Evolutionary conservation across 805 yeast species (phyloP).

Genomic region (Candida hispaniensis): DNA sequence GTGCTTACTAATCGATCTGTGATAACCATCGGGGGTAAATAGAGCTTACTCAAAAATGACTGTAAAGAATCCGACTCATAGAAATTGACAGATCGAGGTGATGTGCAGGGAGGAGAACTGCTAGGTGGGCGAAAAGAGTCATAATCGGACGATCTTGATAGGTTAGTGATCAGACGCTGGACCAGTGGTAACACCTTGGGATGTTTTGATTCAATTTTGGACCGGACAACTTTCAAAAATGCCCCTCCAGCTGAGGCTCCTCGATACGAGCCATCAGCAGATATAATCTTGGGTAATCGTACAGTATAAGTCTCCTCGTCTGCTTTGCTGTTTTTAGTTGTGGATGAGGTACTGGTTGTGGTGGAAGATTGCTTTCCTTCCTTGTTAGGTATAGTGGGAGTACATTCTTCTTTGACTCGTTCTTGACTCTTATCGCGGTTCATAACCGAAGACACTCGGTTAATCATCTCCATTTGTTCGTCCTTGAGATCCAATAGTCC

Average conservation of each 20-base stretch:
- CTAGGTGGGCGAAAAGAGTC: no score
- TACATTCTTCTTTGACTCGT: no score
- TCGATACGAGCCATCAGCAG: conserved; percentile 26
- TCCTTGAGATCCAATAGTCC: conserved; percentile 55
- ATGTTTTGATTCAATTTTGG: conserved; percentile 23
- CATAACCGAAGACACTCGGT: conserved; percentile 24
- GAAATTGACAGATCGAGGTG: conserved; percentile 12
- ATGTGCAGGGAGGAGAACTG: conserved; percentile 3
- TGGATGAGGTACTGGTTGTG: not conserved
- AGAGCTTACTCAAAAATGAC: conserved; percentile 16
- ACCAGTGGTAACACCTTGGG: conserved; percentile 20
- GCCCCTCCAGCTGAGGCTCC: conserved; percentile 30
- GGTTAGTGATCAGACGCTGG: conserved; percentile 12
- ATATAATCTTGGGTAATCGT: conserved; percentile 23
- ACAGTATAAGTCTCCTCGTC: conserved; percentile 23
- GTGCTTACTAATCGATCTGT: conserved; percentile 57
- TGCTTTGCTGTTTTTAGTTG: no score
- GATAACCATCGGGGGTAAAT: conserved; percentile 43
- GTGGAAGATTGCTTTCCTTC: no score
- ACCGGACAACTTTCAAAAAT: conserved; percentile 25
- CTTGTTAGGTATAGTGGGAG: no score
- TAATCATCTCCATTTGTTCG: conserved; percentile 42
- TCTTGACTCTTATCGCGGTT: no score
- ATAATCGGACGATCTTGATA: conserved; percentile 11
- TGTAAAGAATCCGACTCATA: conserved; percentile 11